phyloP scores from a whole-genome alignment of 805 yeast genomes.

The Sporopachydermia lactativora region DNA sequence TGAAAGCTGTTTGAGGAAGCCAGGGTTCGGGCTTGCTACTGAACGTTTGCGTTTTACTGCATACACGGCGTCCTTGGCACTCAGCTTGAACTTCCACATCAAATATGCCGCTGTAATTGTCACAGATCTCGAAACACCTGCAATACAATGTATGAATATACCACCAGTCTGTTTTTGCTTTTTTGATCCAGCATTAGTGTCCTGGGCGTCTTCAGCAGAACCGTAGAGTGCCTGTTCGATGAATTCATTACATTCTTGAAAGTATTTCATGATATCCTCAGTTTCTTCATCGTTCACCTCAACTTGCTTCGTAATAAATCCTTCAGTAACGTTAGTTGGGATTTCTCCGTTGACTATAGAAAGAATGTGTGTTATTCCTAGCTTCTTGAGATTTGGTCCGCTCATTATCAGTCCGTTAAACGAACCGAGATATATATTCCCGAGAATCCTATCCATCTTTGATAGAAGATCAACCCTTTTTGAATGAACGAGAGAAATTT shows the following conservation, averaged over 20 bases:
- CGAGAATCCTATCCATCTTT: constrained; percentile 55
- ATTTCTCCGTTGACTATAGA: constrained; percentile 55
- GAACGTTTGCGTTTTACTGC: constrained; percentile 57
- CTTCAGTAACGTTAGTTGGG: constrained; percentile 32
- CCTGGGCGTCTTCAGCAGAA: constrained; percentile 17
- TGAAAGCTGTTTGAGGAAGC: constrained; percentile 59
- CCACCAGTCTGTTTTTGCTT: constrained; percentile 27
- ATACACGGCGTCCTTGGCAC: constrained; percentile 48
- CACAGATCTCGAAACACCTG: constrained; percentile 86
- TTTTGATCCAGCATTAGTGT: constrained; percentile 4
- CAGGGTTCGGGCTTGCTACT: constrained; percentile 54
- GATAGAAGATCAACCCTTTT: too few species aligned
- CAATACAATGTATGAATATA: constrained; percentile 67
- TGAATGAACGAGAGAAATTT: too few species aligned
- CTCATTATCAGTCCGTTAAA: constrained; percentile 43
- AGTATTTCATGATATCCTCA: constrained; percentile 47
- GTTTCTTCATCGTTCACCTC: constrained; percentile 60
- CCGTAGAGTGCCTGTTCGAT: constrained; percentile 40
- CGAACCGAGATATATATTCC: constrained; percentile 66
- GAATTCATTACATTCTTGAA: constrained; percentile 49
- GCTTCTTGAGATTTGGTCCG: constrained; percentile 34
- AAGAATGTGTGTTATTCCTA: constrained; percentile 50
- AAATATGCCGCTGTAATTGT: constrained; percentile 79
- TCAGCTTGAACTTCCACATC: constrained; percentile 60
- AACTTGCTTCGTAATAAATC: constrained; percentile 43